phyloP scores from a whole-genome alignment of 208 protist species.

The Trypanosoma boissoni region DNA sequence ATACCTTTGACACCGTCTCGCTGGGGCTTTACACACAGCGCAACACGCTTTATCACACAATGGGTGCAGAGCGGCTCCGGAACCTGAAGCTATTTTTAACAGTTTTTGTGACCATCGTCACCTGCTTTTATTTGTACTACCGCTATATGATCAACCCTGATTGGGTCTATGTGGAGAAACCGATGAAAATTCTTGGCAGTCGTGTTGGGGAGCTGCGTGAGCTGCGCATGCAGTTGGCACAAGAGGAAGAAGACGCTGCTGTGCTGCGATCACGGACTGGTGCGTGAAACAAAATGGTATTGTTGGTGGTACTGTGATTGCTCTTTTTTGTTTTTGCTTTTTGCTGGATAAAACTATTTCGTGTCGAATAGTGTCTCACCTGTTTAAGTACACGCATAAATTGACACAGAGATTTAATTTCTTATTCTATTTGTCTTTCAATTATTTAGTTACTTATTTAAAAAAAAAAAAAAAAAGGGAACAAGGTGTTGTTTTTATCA shows the following conservation, averaged over 20 bases:
- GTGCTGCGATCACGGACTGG: neutral
- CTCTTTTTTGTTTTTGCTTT: neutral
- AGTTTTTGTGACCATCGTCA: conserved; percentile 47
- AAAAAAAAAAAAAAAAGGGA: conserved; percentile 2
- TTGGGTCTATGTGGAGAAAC: conserved; percentile 74
- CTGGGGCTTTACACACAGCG: conserved; percentile 84
- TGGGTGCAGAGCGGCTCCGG: conserved; percentile 73
- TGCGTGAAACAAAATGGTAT: neutral
- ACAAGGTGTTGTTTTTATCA: no score
- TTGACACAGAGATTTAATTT: no score
- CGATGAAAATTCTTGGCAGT: conserved; percentile 73
- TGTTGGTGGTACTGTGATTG: neutral
- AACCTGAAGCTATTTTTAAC: conserved; percentile 82
- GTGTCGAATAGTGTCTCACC: no score
- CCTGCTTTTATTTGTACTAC: conserved; percentile 82
- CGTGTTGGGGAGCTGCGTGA: conserved; percentile 60
- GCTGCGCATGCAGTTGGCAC: conserved; percentile 39
- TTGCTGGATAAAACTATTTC: neutral
- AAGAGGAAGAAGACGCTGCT: conserved; percentile 37
- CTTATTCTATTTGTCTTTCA: neutral
- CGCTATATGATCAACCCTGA: conserved; percentile 87
- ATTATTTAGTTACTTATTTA: conserved; percentile 6
- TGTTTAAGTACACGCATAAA: no score
- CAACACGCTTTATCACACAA: conserved; percentile 87
- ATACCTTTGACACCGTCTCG: conserved; percentile 88